Conservation (phyloP, 768 basidiomycete species). For the Psilocybe azurescens region DNA sequence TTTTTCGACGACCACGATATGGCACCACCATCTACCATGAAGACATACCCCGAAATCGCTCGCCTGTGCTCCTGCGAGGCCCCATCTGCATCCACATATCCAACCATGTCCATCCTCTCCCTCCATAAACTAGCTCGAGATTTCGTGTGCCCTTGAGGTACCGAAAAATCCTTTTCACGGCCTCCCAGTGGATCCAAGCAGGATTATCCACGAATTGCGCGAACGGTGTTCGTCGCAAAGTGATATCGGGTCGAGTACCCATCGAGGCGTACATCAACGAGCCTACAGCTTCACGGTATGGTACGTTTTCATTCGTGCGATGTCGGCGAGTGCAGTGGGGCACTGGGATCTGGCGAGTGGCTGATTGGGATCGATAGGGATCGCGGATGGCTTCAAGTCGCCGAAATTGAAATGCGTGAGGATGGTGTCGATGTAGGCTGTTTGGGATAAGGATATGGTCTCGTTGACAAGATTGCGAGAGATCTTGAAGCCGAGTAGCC, state of each 20-base stretch:
- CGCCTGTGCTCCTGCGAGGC: too few species aligned
- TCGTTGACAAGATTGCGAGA: too few species aligned
- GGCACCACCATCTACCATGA: too few species aligned
- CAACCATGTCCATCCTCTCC: too few species aligned
- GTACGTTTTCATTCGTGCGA: slow-evolving; percentile 25
- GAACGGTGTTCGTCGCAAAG: not conserved
- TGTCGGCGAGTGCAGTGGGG: slow-evolving; percentile 16
- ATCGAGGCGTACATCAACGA: slow-evolving; percentile 23
- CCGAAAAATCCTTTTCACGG: slow-evolving; percentile 12
- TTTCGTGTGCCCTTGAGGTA: slow-evolving; percentile 13
- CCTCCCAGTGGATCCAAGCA: slow-evolving; percentile 8
- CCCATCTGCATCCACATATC: too few species aligned
- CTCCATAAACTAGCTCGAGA: not conserved
- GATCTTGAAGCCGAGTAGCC: too few species aligned
- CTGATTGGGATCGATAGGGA: slow-evolving; percentile 18
- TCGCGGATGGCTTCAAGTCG: slow-evolving; percentile 23
- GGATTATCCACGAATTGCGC: slow-evolving; percentile 7
- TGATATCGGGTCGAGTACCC: slow-evolving; percentile 15
- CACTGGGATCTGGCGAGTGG: slow-evolving; percentile 25
- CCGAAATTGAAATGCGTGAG: slow-evolving; percentile 26
- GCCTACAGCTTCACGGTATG: slow-evolving; percentile 32
- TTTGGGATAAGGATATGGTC: too few species aligned
- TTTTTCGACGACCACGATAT: too few species aligned
- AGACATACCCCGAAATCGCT: not conserved
- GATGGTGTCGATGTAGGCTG: too few species aligned